phyloP scores from a whole-genome alignment of 345 rosid genomes.

The Raphanus raphanistrum region DNA sequence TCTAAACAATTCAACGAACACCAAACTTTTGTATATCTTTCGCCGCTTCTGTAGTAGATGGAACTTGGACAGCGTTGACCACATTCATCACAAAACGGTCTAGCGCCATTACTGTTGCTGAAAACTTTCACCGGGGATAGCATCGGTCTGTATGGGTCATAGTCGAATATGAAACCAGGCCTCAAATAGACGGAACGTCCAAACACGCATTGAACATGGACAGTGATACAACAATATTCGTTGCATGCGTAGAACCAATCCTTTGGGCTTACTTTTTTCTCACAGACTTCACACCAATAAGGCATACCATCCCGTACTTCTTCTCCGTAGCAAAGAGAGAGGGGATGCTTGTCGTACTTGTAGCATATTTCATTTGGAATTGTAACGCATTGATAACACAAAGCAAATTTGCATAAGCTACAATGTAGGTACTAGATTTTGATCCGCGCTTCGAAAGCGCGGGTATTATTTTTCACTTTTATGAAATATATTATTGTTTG shows the following conservation, averaged over 20 bases:
- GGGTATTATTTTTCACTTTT: no score
- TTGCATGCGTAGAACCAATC: neutral
- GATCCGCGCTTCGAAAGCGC: no score
- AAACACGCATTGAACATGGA: neutral
- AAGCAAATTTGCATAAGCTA: neutral
- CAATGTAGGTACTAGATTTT: neutral
- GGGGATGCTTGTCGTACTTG: neutral
- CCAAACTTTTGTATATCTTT: no score
- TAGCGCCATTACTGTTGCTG: neutral
- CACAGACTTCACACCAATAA: constrained; percentile 1
- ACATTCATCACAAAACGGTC: neutral
- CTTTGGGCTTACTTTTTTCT: neutral
- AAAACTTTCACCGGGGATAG: neutral
- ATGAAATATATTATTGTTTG: no score
- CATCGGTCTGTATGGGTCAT: neutral
- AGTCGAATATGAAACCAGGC: neutral
- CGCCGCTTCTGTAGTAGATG: neutral
- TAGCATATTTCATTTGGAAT: neutral
- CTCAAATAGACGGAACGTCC: neutral
- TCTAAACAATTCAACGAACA: no score
- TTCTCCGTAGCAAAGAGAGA: neutral
- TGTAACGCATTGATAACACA: neutral
- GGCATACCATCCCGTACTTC: neutral
- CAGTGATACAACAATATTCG: neutral
- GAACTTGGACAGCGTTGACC: neutral